Percentiles rank a stretch among this genome's conserved stretches.
Conservation (phyloP, 345 rosid genomes). For the Ceriops decandra region DNA sequence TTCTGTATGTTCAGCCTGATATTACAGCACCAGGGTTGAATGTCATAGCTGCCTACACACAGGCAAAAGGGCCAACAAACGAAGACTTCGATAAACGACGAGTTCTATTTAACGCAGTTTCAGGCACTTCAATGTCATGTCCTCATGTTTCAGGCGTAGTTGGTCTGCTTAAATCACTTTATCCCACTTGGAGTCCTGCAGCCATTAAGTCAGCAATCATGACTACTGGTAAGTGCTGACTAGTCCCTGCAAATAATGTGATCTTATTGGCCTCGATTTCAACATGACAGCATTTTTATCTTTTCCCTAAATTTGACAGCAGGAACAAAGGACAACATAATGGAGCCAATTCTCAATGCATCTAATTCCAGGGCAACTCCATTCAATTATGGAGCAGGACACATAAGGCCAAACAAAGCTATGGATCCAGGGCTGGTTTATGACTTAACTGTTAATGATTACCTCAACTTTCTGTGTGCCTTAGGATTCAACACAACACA, state of each 20-base stretch:
- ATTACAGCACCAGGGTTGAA: slow-evolving; percentile 34
- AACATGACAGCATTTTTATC: not conserved
- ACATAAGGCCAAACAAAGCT: slow-evolving; percentile 22
- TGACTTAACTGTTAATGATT: slow-evolving; percentile 17
- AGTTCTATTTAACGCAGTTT: slow-evolving; percentile 22
- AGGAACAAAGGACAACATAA: slow-evolving; percentile 9
- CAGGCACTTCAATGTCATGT: slow-evolving; percentile 36
- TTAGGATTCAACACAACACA: slow-evolving; percentile 13
- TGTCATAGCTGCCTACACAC: slow-evolving; percentile 25
- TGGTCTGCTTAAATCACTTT: slow-evolving; percentile 25
- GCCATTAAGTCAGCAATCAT: slow-evolving; percentile 33
- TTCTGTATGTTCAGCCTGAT: slow-evolving; percentile 23
- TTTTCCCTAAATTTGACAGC: slow-evolving; percentile 12
- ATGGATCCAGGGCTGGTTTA: slow-evolving; percentile 34
- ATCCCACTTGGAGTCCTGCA: slow-evolving; percentile 32
- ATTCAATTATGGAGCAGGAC: slow-evolving; percentile 29
- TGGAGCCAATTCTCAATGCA: slow-evolving; percentile 20
- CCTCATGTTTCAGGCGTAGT: slow-evolving; percentile 34
- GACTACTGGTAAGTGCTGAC: slow-evolving; percentile 25
- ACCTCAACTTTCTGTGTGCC: slow-evolving; percentile 28
- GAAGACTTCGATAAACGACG: slow-evolving; percentile 23
- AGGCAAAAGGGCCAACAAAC: slow-evolving; percentile 28
- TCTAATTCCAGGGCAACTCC: slow-evolving; percentile 14
- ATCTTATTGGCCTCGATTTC: not conserved
- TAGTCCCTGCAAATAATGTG: not conserved